Percentiles rank a stretch among this genome's conserved stretches.
phyloP scores from a whole-genome alignment of 371 early-diverging fungal species.

The Mortierella sp. region DNA sequence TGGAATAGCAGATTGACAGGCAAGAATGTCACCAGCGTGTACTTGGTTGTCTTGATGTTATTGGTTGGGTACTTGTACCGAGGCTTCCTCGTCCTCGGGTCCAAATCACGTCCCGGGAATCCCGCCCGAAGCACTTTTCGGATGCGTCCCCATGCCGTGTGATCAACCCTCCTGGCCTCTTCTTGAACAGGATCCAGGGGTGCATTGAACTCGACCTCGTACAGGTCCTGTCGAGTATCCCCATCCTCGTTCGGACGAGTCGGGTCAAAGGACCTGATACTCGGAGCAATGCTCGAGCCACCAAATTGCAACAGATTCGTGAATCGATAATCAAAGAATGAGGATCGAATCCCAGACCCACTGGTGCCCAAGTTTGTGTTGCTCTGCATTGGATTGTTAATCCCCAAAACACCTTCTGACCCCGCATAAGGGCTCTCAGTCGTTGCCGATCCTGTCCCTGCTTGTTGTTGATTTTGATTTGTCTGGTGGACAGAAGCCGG shows the following conservation, averaged over 20 bases:
- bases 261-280: slow-evolving; percentile 49
- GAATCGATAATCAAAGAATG: slow-evolving; percentile 50
- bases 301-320: slow-evolving; percentile 39
- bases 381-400: slow-evolving; percentile 51
- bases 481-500: slow-evolving; percentile 40
- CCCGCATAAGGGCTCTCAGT: slow-evolving; percentile 15
- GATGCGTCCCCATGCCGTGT: slow-evolving; percentile 34
- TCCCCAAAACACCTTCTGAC: slow-evolving; percentile 27
- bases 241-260: slow-evolving; percentile 15
- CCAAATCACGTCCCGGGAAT: slow-evolving; percentile 47
- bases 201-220: slow-evolving; percentile 53
- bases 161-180: slow-evolving; percentile 29
- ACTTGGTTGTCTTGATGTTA: slow-evolving; percentile 85
- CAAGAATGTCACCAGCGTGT: slow-evolving; percentile 86
- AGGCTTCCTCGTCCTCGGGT: slow-evolving; percentile 46
- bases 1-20: slow-evolving; percentile 93
- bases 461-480: slow-evolving; percentile 14
- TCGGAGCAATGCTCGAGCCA: slow-evolving; percentile 44
- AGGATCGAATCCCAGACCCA: slow-evolving; percentile 38
- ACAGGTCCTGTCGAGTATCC: slow-evolving; percentile 32
- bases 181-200: slow-evolving; percentile 27
- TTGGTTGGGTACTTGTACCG: slow-evolving; percentile 65
- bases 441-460: not conserved
- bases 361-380: slow-evolving; percentile 18
- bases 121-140: slow-evolving; percentile 37